Evolutionary conservation across 495 filamentous ascomycete genomes (phyloP), one percentile per base, ranked within the genome.

Genomic region (Penicillium lividum): DNA sequence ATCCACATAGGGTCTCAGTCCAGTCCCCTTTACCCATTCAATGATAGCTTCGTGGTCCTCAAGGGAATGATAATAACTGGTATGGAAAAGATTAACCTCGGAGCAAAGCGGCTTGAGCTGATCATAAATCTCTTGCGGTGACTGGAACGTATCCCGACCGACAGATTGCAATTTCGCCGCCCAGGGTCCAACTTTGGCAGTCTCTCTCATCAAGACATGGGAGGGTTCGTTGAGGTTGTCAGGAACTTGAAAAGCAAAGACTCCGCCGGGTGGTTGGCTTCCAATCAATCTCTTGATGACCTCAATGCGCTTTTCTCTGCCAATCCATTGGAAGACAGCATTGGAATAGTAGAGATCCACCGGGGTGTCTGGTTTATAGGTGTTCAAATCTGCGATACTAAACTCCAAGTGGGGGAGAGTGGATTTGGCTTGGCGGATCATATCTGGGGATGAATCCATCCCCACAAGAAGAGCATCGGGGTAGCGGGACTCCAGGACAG

Each of bases 21-120:
- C 83, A 5, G 79, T 83, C 7, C 79, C 78, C 64, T 78, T 78
- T 1, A 84, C 80, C 83, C 83, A 86, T 62, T 83, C 80, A 18
- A 84, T 76, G 47, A 86, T 76, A 25, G 70, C 78, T 40, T 63
- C 57, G 40, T 78, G 79, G 10, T 62, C 71, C 6, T 67, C 71
- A 31, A 85, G 67, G 7, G 77, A 64, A 58, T 85, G 82, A 28
- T 77, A 71, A 56, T 85, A 85, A 33, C 69, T 60, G 25, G 78
- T 83, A 51, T 76, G 73, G 75, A 80, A 84, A n/a, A 83, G 58
- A 56, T 80, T 65, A 1, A 85, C 71, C 25, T 48, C 57, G 0
- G 60, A 56, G 47, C 68, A 79, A 5, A 77, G 33, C n/a, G 75
- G 77, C 27, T 66, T 74, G 5, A 85, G 64, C 27, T 58, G 60